Evolutionary conservation across 1,139 yeast species (phyloP), one percentile per base, ranked within the genome.

Genomic region (Yamadazyma atlantica): DNA sequence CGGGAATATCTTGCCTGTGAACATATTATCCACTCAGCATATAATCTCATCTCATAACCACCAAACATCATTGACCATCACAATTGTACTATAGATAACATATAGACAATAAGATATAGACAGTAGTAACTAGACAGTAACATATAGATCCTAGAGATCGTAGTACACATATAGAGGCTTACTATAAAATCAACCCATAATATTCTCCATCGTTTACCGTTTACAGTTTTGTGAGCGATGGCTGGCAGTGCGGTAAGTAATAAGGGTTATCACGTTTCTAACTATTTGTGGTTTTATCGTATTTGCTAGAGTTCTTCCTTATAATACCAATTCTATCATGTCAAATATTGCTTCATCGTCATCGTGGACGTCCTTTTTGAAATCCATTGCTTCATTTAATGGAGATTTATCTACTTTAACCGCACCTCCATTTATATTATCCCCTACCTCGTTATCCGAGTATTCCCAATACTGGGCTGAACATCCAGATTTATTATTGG

Each of bases 401-500:
- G 98, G 98, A 29, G 98, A 92, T 59, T 69, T 92, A 49, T 86
- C 96, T 13, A 82, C 96, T 2, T 69, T 92, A 55, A 89, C 98
- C 2, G 98, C 98, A 2, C 98, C 98, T 19, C 97, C 98, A n/a
- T 92, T 92, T 64, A 92, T 92, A 51, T 73, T 92, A 45, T 87
- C 96, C 8, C 90, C 96, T 18, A 84, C 86, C 6, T 90, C 97
- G 3, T 73, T 88, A 52, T 80, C 81, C 21, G 98, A 92, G 65
- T 92, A 86, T 64, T 85, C 96, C 13, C 92, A 87, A 60, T 92
- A 88, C 59, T 85, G 94, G 95, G 85, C 90, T 35, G 96, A 89
- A 60, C 92, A 86, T 57, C 89, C 92, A 12, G 90, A 87, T 49
- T 72, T 89, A 46, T 76, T 92, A 43, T 63, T 88, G 41, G 92